phyloP scores from a whole-genome alignment of 1,284 basidiomycete species.

The Pyrrhoderma noxium region DNA sequence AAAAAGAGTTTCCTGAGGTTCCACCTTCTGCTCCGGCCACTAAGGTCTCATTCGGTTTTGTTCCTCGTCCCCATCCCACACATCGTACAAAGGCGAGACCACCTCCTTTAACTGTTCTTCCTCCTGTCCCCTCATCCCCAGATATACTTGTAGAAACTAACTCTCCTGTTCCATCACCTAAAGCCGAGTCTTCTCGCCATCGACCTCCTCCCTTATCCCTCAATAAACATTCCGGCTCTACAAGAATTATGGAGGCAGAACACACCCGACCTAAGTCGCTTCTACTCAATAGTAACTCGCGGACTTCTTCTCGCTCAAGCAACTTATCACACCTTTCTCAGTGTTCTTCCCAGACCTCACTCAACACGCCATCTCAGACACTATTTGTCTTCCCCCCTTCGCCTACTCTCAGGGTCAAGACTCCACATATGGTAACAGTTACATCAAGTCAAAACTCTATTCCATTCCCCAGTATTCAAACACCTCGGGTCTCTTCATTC shows the following conservation, averaged over 20 bases:
- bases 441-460: slow-evolving; percentile 48
- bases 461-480: slow-evolving; percentile 53
- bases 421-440: slow-evolving; percentile 67
- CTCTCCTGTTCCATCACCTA: slow-evolving; percentile 20
- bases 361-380: slow-evolving; percentile 55
- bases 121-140: slow-evolving; percentile 67
- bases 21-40: slow-evolving; percentile 33
- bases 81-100: slow-evolving; percentile 45
- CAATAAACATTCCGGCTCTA: slow-evolving; percentile 21
- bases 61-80: slow-evolving; percentile 27
- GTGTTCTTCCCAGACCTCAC: slow-evolving; percentile 16
- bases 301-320: slow-evolving; percentile 16
- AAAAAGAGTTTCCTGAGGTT: slow-evolving; percentile 20
- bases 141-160: slow-evolving; percentile 40
- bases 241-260: slow-evolving; percentile 2
- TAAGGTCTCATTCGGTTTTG: slow-evolving; percentile 44
- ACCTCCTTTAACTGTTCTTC: slow-evolving; percentile 48
- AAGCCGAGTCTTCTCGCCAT: slow-evolving; percentile 7
- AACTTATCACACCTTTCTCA: slow-evolving; percentile 7
- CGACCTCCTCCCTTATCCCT: slow-evolving; percentile 21
- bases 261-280: slow-evolving; percentile 15
- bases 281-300: slow-evolving; percentile 24
- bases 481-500: slow-evolving; percentile 69
- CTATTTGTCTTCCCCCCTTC: slow-evolving; percentile 80
- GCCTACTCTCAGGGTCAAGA: slow-evolving; percentile 54